Evolutionary conservation across 2,329 filamentous ascomycete genomes (phyloP).

Genomic region (Calonectria naviculata): DNA sequence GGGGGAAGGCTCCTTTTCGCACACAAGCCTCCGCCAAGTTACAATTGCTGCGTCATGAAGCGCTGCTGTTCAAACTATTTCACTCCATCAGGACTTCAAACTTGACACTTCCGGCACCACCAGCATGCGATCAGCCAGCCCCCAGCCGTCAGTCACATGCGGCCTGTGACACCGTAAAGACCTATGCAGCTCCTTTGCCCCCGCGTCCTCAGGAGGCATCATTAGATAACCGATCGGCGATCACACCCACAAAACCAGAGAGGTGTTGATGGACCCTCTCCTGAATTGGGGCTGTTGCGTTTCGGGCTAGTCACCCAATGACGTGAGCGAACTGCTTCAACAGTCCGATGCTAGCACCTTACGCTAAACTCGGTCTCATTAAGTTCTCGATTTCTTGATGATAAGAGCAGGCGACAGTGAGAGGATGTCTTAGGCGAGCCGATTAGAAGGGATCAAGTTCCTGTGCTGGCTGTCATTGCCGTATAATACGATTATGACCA

Average conservation of each 20-base stretch:
- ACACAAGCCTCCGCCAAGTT: background rate
- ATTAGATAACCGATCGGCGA: slow-evolving; percentile 42
- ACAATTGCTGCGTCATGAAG: background rate
- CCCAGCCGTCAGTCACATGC: slow-evolving; percentile 12
- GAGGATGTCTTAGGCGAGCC: background rate
- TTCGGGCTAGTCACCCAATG: slow-evolving; percentile 25
- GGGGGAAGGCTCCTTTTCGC: background rate
- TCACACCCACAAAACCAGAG: slow-evolving; percentile 28
- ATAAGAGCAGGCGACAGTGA: background rate
- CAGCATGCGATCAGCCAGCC: background rate
- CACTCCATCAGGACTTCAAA: background rate
- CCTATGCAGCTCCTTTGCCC: slow-evolving; percentile 20
- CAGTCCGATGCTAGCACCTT: slow-evolving; percentile 15
- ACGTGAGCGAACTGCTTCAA: slow-evolving; percentile 27
- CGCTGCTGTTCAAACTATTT: background rate
- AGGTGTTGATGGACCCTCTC: slow-evolving; percentile 11
- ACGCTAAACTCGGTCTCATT: slow-evolving; percentile 19
- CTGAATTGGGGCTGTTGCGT: slow-evolving; percentile 11
- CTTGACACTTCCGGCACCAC: background rate
- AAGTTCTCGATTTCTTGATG: background rate
- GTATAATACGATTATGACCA: background rate
- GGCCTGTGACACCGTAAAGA: slow-evolving; percentile 14
- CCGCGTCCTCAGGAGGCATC: slow-evolving; percentile 25
- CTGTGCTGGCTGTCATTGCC: background rate
- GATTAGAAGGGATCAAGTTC: background rate